phyloP scores from a whole-genome alignment of 2,329 filamentous ascomycete genomes.

The Exophiala aquamarina region DNA sequence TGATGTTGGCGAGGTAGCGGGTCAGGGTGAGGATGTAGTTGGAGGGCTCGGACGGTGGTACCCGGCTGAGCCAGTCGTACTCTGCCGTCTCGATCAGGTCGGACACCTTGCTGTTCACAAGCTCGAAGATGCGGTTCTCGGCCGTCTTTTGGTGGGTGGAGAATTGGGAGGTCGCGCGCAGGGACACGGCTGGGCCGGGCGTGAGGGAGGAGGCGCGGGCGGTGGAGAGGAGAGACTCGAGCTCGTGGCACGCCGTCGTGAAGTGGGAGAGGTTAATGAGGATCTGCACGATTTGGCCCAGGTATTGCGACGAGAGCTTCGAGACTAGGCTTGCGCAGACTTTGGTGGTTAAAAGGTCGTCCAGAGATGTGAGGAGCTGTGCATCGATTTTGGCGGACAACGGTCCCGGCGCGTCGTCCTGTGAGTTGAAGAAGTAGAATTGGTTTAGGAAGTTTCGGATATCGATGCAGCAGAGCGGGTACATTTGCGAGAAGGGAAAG shows the following conservation, averaged over 20 bases:
- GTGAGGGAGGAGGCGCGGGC: constrained; percentile 71
- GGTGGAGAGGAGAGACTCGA: constrained; percentile 81
- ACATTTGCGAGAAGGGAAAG: constrained; percentile 99
- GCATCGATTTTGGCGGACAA: constrained; percentile 75
- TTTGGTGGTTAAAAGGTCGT: constrained; percentile 88
- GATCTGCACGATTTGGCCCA: constrained; percentile 97
- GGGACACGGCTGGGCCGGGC: constrained; percentile 59
- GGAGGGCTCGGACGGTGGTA: constrained; percentile 69
- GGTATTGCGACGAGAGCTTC: constrained; percentile 83
- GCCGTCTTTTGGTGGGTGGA: constrained; percentile 89
- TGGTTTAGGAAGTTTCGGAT: constrained; percentile 97
- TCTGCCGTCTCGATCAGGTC: constrained; percentile 96
- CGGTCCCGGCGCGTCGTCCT: constrained; percentile 85
- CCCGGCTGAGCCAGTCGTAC: constrained; percentile 79
- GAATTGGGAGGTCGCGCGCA: constrained; percentile 76
- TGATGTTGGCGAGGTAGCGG: constrained; percentile 89
- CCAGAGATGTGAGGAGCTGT: constrained; percentile 82
- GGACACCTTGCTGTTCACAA: constrained; percentile 98
- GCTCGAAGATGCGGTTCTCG: constrained; percentile 95
- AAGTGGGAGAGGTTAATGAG: constrained; percentile 97
- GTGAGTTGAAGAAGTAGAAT: constrained; percentile 96
- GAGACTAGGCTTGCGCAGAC: constrained; percentile 90
- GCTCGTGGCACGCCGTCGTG: constrained; percentile 84
- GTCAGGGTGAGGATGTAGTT: constrained; percentile 96
- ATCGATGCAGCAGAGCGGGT: constrained; percentile 95